Evolutionary conservation across 1,139 yeast genomes (phyloP).

Genomic region (Zhuliangozyma parablackwelliae): DNA sequence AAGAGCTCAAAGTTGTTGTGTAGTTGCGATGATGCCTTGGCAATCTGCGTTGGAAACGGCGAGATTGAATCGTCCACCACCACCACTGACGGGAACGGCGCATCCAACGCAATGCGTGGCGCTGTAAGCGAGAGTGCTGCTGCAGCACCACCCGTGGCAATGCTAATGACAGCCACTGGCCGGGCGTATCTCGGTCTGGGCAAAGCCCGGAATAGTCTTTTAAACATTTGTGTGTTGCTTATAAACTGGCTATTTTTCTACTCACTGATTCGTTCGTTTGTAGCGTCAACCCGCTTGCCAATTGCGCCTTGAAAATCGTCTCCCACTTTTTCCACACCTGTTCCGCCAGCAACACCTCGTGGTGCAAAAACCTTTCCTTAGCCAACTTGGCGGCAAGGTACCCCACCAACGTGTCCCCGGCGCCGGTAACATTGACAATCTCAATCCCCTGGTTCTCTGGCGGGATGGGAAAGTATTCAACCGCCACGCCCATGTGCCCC

Average conservation of each 20-base stretch:
- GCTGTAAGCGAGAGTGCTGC: not conserved
- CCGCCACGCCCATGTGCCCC: constrained; percentile 44
- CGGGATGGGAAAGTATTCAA: constrained; percentile 62
- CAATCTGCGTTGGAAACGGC: constrained; percentile 44
- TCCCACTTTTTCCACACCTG: constrained; percentile 32
- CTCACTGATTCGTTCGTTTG: constrained; percentile 21
- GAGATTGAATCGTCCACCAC: constrained; percentile 48
- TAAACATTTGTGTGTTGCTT: not conserved
- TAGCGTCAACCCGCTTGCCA: constrained; percentile 51
- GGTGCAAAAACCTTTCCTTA: constrained; percentile 20
- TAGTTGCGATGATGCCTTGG: constrained; percentile 13
- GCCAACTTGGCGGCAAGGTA: constrained; percentile 30
- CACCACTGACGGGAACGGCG: constrained; percentile 14
- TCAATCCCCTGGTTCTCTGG: constrained; percentile 22
- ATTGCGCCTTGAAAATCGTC: constrained; percentile 44
- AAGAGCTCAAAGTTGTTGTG: constrained; percentile 43
- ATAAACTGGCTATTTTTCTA: constrained; percentile 7
- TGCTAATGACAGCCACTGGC: not conserved
- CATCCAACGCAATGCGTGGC: constrained; percentile 2
- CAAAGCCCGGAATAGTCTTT: not conserved
- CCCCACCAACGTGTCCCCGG: constrained; percentile 71
- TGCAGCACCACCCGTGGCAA: not conserved
- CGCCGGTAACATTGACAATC: constrained; percentile 60
- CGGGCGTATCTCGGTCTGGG: not conserved
- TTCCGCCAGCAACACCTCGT: constrained; percentile 21